phyloP scores from a whole-genome alignment of 176 grass and related monocot species.

The Elaeis guineensis region DNA sequence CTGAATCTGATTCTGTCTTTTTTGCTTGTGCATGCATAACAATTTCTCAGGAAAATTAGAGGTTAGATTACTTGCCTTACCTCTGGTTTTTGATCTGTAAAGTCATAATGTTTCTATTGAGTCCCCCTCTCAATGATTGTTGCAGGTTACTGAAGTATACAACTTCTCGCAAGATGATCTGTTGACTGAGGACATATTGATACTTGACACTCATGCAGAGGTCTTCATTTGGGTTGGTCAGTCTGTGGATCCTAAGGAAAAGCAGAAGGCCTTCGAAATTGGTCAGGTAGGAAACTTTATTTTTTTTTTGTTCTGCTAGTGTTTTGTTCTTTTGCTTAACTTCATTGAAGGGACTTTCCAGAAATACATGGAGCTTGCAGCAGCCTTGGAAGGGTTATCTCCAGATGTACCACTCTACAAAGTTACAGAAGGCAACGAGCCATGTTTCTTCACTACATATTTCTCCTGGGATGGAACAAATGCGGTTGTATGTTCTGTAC shows the following conservation, averaged over 20 bases:
- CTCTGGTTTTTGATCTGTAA: constrained; percentile 14
- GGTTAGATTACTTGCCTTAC: constrained; percentile 34
- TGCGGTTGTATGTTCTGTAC: no score
- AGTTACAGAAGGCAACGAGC: no score
- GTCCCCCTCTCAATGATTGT: background rate
- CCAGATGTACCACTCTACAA: no score
- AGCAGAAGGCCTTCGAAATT: constrained; percentile 75
- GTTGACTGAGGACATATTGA: constrained; percentile 90
- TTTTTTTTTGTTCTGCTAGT: no score
- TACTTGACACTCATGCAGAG: constrained; percentile 84
- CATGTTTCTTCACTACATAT: no score
- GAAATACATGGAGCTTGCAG: no score
- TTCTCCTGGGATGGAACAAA: no score
- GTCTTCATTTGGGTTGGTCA: constrained; percentile 90
- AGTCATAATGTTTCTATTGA: background rate
- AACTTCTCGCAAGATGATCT: constrained; percentile 98
- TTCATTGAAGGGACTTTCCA: no score
- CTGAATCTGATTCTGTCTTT: constrained; percentile 19
- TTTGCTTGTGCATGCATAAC: constrained; percentile 18
- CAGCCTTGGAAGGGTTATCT: no score
- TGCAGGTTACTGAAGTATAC: constrained; percentile 73
- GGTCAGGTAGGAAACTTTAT: constrained; percentile 47
- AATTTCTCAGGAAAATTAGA: constrained; percentile 60
- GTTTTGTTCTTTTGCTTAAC: no score
- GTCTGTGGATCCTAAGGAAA: constrained; percentile 72